Evolutionary conservation across 108 stramenopile species (phyloP), one percentile per base, ranked within the genome.

Genomic region (Discostella pseudostelligera): DNA sequence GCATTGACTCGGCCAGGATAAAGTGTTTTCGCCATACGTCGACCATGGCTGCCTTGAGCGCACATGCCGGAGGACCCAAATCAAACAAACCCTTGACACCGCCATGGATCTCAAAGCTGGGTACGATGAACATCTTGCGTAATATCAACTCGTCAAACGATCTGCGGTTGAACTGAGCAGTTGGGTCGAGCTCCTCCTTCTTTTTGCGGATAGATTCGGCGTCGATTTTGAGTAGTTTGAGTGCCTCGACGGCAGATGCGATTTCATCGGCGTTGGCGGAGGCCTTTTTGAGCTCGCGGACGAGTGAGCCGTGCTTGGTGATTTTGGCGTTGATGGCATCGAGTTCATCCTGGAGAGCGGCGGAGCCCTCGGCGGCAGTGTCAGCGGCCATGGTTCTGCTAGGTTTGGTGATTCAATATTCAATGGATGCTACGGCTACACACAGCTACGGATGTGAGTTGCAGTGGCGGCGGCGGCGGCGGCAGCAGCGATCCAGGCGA

Each of bases 61-160:
- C 94, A 67, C 95, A 95, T 19, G 96, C 97, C 2, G 98, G 97
- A 36, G 99, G 99, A 56, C 99, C 99, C 42, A 97, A 81, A 85
- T 99, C 99, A 72, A 93, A 99, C 37, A 99, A 82, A 25, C 99
- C 99, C 60, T 95, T 96, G 46, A 97, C 97, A 61, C 98, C 98
- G 54, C 97, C 96, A 81, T 99, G 98, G 47, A 99, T 99, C 82
- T 99, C 99, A 67, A 99, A 99, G 11, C 89, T 80, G 11, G 97
- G 98, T 37, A 99, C 90, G 47, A 99, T 96, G 82, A 98, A 98
- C 97, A 99, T 99, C 67, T 97, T 95, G 29, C 97, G 93, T 63
- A 97, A 64, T 17, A 99, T 74, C 67, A 97, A 61, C 56, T 98
- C 96, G 76, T 99, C 98, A 61, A 99, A 95, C 14, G 88, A 80